phyloP scores from a whole-genome alignment of 2,329 filamentous ascomycete genomes.

The Phoma sp. region DNA sequence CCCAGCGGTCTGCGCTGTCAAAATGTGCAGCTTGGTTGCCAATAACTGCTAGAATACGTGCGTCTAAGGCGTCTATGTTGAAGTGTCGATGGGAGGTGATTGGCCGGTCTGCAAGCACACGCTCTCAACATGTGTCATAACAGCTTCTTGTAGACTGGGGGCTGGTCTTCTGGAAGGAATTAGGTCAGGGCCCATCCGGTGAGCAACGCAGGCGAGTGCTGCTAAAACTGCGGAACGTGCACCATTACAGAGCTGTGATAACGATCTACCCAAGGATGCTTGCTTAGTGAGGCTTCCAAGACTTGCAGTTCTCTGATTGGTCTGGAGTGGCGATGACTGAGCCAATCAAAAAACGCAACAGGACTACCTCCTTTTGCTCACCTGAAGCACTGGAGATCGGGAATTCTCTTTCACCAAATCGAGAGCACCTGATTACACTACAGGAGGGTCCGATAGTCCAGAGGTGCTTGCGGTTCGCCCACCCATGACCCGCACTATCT shows the following conservation, averaged over 20 bases:
- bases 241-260: neutral
- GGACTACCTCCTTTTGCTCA: neutral
- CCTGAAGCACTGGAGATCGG: neutral
- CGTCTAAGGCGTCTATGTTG: conserved; percentile 8
- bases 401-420: neutral
- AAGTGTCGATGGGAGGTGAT: neutral
- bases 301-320: neutral
- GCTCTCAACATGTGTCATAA: conserved; percentile 12
- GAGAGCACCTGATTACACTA: neutral
- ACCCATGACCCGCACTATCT: neutral
- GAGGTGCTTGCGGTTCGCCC: neutral
- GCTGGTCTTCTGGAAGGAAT: neutral
- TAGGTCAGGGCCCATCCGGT: conserved; percentile 7
- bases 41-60: neutral
- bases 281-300: neutral
- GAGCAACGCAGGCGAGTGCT: conserved; percentile 7
- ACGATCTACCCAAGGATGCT: neutral
- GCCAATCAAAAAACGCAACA: neutral
- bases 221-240: neutral
- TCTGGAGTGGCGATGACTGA: neutral
- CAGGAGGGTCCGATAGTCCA: neutral
- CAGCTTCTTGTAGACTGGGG: neutral
- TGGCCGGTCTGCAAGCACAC: neutral
- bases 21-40: conserved; percentile 1
- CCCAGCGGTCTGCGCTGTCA: conserved; percentile 14